phyloP scores from a whole-genome alignment of 805 yeast genomes.

The Lachancea sp. region DNA sequence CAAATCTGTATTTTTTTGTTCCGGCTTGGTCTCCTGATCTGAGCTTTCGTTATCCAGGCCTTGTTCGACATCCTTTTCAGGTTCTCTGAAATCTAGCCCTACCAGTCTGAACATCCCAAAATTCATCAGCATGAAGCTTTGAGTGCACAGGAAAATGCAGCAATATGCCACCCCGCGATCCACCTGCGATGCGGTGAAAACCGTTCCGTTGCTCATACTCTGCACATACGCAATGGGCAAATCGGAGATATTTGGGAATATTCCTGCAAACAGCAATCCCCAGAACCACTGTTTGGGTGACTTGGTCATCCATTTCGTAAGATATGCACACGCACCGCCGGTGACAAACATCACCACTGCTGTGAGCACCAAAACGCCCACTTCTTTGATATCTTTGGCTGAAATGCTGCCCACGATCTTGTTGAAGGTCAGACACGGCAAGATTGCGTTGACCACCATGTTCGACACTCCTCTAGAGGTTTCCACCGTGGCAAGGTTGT shows the following conservation, averaged over 20 bases:
- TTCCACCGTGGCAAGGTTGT: conserved; percentile 57
- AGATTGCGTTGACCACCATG: conserved; percentile 56
- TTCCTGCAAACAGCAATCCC: conserved; percentile 64
- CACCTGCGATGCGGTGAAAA: conserved; percentile 49
- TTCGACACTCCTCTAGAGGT: conserved; percentile 65
- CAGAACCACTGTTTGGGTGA: conserved; percentile 73
- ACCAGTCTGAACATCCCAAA: conserved; percentile 67
- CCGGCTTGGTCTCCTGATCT: neutral
- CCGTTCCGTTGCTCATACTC: conserved; percentile 56
- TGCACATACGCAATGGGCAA: conserved; percentile 79
- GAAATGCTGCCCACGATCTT: conserved; percentile 63
- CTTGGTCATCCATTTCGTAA: conserved; percentile 43
- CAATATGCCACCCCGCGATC: conserved; percentile 74
- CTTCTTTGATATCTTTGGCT: conserved; percentile 58
- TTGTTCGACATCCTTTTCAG: conserved; percentile 16
- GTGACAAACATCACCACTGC: conserved; percentile 39
- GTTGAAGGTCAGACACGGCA: conserved; percentile 72
- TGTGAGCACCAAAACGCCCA: conserved; percentile 57
- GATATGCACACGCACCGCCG: conserved; percentile 40
- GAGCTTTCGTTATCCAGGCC: neutral
- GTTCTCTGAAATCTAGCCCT: conserved; percentile 56
- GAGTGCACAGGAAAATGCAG: conserved; percentile 63
- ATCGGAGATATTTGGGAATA: conserved; percentile 75
- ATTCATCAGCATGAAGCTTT: conserved; percentile 63
- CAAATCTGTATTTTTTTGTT: neutral